Percentiles rank a stretch among this genome's conserved stretches.
Evolutionary conservation across 164 flowering plant genomes (phyloP).

Genomic region (Aristolochia californica): DNA sequence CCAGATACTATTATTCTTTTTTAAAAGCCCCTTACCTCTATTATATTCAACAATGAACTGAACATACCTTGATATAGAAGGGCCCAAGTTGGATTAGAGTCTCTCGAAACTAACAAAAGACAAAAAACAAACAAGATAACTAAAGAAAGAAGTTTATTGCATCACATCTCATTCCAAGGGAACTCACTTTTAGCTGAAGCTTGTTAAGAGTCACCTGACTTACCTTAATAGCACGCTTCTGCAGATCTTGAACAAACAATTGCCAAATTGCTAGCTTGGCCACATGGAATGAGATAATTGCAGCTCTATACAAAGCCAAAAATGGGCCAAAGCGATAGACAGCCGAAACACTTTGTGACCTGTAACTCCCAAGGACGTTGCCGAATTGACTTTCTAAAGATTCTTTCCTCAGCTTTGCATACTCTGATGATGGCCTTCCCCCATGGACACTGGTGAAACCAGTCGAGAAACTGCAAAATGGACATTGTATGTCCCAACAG

Average conservation of each 20-base stretch:
- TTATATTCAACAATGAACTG: no score
- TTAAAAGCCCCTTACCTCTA: no score
- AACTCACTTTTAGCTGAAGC: no score
- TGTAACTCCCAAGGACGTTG: conserved; percentile 47
- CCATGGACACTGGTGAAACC: conserved; percentile 84
- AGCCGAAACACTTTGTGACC: conserved; percentile 45
- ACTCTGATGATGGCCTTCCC: conserved; percentile 79
- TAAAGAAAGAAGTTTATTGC: not conserved
- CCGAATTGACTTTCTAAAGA: conserved; percentile 86
- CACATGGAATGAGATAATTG: conserved; percentile 74
- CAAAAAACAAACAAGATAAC: not conserved
- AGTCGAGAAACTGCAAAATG: conserved; percentile 62
- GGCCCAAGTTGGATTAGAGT: conserved; percentile 85
- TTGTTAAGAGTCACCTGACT: not conserved
- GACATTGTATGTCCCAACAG: conserved; percentile 1
- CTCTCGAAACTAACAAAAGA: conserved; percentile 62
- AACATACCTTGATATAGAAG: conserved; percentile 71
- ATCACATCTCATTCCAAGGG: no score
- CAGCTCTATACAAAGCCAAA: conserved; percentile 86
- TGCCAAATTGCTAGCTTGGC: conserved; percentile 66
- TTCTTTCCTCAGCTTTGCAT: conserved; percentile 82
- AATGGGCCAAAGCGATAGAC: conserved; percentile 72
- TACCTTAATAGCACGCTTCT: conserved; percentile 74
- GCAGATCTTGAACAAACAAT: conserved; percentile 61
- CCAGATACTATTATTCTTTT: no score